Percentiles rank a stretch among this genome's conserved stretches.
Evolutionary conservation across 768 basidiomycete species (phyloP).

Genomic region (Mycena chlorophos): DNA sequence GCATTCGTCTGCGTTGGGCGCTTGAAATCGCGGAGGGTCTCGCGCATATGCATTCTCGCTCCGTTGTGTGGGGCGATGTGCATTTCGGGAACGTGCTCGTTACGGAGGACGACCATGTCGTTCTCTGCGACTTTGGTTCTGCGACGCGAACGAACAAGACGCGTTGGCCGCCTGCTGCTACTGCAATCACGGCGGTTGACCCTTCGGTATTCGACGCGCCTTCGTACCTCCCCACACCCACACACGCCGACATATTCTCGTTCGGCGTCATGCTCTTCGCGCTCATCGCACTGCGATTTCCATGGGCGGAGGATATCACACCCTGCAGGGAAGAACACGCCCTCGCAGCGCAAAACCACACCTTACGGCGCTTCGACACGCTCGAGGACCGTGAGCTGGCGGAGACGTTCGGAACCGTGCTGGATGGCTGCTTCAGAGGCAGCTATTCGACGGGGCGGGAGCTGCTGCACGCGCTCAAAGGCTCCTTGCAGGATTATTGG

Average conservation of each 20-base stretch:
- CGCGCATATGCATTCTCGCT: constrained; percentile 13
- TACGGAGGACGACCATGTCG: constrained; percentile 20
- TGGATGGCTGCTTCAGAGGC: constrained; percentile 1
- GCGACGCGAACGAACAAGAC: background rate
- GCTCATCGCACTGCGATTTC: constrained; percentile 12
- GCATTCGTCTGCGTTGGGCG: constrained; percentile 9
- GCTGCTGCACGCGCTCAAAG: background rate
- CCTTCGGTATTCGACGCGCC: background rate
- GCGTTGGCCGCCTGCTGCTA: background rate
- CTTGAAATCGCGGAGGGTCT: constrained; percentile 18
- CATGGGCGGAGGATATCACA: constrained; percentile 5
- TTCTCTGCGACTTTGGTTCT: constrained; percentile 5
- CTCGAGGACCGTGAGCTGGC: background rate
- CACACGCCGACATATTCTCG: constrained; percentile 13
- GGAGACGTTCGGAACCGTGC: background rate
- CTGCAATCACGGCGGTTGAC: background rate
- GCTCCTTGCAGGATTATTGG: background rate
- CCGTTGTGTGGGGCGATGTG: constrained; percentile 15
- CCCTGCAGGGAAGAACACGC: background rate
- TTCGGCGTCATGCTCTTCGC: constrained; percentile 20
- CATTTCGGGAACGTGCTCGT: constrained; percentile 20
- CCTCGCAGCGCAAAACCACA: background rate
- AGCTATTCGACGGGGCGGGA: constrained; percentile 4
- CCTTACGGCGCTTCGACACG: background rate
- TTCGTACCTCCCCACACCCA: background rate